phyloP scores from a whole-genome alignment of 1,284 basidiomycete species.

The Trametes versicolor region DNA sequence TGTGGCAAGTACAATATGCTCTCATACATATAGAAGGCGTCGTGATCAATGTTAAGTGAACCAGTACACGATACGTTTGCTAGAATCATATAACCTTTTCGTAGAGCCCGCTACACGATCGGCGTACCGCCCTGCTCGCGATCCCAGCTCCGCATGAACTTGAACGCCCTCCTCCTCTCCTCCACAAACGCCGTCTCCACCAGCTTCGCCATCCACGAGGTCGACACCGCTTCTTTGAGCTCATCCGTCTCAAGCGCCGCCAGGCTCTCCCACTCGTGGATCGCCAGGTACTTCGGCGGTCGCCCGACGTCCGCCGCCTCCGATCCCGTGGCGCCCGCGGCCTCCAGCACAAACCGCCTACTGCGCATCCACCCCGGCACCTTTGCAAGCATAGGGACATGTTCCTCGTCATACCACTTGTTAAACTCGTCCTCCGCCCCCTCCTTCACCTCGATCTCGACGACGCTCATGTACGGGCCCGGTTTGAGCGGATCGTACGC shows the following conservation, averaged over 20 bases:
- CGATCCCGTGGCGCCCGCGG: conserved; percentile 29
- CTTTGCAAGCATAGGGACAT: conserved; percentile 45
- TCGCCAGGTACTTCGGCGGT: conserved; percentile 45
- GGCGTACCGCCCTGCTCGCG: background rate
- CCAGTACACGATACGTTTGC: no score
- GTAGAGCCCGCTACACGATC: no score
- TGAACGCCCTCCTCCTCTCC: conserved; percentile 17
- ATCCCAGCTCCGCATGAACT: conserved; percentile 25
- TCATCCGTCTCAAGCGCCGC: conserved; percentile 38
- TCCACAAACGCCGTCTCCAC: conserved; percentile 15
- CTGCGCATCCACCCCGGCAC: conserved; percentile 49
- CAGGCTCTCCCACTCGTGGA: conserved; percentile 46
- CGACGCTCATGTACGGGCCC: conserved; percentile 45
- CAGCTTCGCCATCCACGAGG: conserved; percentile 44
- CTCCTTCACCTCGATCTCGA: conserved; percentile 44
- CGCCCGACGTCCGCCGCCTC: conserved; percentile 27
- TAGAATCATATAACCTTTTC: no score
- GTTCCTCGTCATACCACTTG: conserved; percentile 50
- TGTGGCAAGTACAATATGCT: no score
- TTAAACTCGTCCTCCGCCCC: conserved; percentile 53
- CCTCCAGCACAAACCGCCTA: conserved; percentile 46
- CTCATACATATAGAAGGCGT: no score
- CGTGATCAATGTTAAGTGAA: no score
- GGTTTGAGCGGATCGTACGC: conserved; percentile 42
- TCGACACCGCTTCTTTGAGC: conserved; percentile 42